Evolutionary conservation across 1,284 basidiomycete species (phyloP), one percentile per base, ranked within the genome.

Genomic region (Puccinia hordei): DNA sequence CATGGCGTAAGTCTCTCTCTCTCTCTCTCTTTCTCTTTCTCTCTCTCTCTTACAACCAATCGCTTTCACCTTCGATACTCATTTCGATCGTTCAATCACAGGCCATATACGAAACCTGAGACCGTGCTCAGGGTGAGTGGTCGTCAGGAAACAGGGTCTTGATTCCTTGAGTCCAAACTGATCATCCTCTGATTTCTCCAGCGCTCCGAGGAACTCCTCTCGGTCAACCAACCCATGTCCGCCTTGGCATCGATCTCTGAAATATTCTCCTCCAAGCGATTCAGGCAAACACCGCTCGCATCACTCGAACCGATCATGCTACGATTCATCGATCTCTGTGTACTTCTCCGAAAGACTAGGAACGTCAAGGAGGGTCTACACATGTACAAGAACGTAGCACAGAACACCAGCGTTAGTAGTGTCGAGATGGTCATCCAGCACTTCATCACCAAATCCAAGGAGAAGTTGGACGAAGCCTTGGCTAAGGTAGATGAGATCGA

Each of bases 271-370:
- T 93, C 92, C 63, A 98, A 98, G 88, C 91, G 93, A 81, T 98
- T 99, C 89, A 91, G 95, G 84, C 91, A 92, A 81, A 97, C 95
- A 0, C 93, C 95, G 0, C 88, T 98, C 53, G 88, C 90, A 6
- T 91, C 92, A 12, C 90, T 99, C 78, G 96, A 99, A 86, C 97
- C 97, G 81, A 98, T 99, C 87, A 93, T 98, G 89, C 87, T 94
- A 82, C 91, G 93, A 72, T 89, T 89, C 86, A 85, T 98, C 88
- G 94, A 98, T 85, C 92, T 99, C 81, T 99, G 95, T 85, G 95
- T 99, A 81, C 92, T 94, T 81, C 91, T 98, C 88, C 91, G 95
- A 83, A 95, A 96, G 86, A 95, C 95, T 2, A 89, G 94, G 46
- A 92, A 93, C 44, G 96, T 94, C 27, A 96, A 97, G 86, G 94